phyloP scores from a whole-genome alignment of 1,284 basidiomycete genomes.

The Sporisorium scitamineum region DNA sequence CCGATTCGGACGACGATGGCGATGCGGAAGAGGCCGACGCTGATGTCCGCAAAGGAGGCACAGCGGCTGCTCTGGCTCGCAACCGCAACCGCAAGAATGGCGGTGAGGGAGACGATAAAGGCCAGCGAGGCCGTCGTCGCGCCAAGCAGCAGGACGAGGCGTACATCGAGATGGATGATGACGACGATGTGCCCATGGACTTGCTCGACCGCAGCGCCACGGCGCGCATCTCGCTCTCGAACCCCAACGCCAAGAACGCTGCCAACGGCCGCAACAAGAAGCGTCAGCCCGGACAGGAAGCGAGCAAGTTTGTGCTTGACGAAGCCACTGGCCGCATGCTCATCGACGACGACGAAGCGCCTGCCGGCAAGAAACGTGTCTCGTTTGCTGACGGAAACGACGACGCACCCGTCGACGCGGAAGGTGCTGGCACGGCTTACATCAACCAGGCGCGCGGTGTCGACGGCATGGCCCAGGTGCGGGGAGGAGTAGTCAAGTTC shows the following conservation, averaged over 20 bases:
- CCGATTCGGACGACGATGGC: slow-evolving; percentile 58
- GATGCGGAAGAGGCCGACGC: slow-evolving; percentile 42
- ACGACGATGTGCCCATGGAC: slow-evolving; percentile 96
- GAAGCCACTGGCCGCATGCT: slow-evolving; percentile 88
- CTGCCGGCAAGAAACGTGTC: slow-evolving; percentile 30
- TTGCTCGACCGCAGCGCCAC: slow-evolving; percentile 78
- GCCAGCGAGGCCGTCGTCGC: slow-evolving; percentile 30
- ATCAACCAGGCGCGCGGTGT: slow-evolving; percentile 82
- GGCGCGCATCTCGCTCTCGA: slow-evolving; percentile 38
- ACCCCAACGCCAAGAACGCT: slow-evolving; percentile 34
- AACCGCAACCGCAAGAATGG: slow-evolving; percentile 44
- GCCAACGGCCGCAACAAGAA: slow-evolving; percentile 36
- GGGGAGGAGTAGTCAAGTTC: slow-evolving; percentile 88
- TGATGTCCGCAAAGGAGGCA: slow-evolving; percentile 34
- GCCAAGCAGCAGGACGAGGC: slow-evolving; percentile 69
- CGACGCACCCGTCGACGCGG: slow-evolving; percentile 77
- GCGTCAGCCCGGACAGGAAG: slow-evolving; percentile 80
- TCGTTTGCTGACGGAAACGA: slow-evolving; percentile 66
- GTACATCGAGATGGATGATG: slow-evolving; percentile 77
- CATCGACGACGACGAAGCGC: slow-evolving; percentile 74
- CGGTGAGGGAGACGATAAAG: slow-evolving; percentile 26
- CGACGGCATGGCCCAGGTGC: slow-evolving; percentile 84
- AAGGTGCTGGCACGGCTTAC: slow-evolving; percentile 75
- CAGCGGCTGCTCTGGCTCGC: slow-evolving; percentile 36
- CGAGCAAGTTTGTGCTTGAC: slow-evolving; percentile 87